Percentiles rank a stretch among this genome's conserved stretches.
Evolutionary conservation across 2,329 filamentous ascomycete species (phyloP).

Genomic region (Fusarium sambucinum): DNA sequence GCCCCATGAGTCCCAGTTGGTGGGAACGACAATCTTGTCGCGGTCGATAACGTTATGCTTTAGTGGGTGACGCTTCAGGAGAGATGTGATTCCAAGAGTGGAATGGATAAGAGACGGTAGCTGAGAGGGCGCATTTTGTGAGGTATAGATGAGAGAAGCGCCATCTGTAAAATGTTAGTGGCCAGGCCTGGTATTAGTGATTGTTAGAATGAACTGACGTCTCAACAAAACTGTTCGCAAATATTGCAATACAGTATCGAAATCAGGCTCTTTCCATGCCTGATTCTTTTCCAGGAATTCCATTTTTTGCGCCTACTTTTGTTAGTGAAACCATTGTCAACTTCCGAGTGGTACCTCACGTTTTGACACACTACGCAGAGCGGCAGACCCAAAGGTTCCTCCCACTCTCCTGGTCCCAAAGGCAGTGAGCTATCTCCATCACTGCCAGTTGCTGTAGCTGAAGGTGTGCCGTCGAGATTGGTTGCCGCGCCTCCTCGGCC

Average conservation of each 20-base stretch:
- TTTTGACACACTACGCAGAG: constrained; percentile 97
- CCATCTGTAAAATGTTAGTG: constrained; percentile 69
- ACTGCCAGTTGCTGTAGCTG: constrained; percentile 63
- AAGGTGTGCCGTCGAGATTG: constrained; percentile 71
- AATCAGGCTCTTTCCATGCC: constrained; percentile 95
- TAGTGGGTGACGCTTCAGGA: constrained; percentile 80
- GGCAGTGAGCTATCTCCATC: constrained; percentile 80
- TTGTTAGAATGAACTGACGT: constrained; percentile 62
- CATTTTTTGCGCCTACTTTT: constrained; percentile 81
- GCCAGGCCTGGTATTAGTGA: neutral
- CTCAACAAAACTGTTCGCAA: constrained; percentile 89
- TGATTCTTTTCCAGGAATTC: constrained; percentile 90
- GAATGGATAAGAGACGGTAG: constrained; percentile 86
- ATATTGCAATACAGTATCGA: constrained; percentile 95
- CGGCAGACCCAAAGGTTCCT: constrained; percentile 86
- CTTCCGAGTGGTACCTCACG: constrained; percentile 62
- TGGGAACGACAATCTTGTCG: constrained; percentile 92
- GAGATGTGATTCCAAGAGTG: constrained; percentile 85
- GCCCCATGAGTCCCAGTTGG: constrained; percentile 98
- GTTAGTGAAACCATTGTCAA: constrained; percentile 39
- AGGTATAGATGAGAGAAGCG: constrained; percentile 86
- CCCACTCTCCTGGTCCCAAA: constrained; percentile 90
- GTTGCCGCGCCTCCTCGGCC: constrained; percentile 73
- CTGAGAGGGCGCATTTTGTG: constrained; percentile 79
- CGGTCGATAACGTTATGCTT: constrained; percentile 94